Percentiles rank a stretch among this genome's conserved stretches.
These are phyloP conservation scores for Dictyostelium intermedium DNA, from an alignment of 78 protist species.

Conservation along the genomic window DNA sequence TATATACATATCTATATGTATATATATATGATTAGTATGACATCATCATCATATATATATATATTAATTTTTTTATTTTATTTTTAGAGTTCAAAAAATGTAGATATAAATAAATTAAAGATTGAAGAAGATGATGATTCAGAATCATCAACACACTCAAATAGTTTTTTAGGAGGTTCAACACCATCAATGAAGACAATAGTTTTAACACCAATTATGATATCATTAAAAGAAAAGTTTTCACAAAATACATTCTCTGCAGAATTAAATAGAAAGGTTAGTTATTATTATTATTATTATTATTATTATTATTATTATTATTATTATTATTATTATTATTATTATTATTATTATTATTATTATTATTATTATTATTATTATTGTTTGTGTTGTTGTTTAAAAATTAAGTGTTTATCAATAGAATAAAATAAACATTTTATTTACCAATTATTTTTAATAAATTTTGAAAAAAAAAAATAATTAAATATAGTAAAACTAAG, in stretches of 20 bases:
- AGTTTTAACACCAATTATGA: conserved; percentile 50
- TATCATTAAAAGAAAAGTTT: conserved; percentile 57
- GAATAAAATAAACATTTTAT: not conserved
- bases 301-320: no score
- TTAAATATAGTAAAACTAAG: no score
- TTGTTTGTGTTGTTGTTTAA: not conserved
- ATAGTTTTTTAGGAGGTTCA: not conserved
- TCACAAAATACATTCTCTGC: not conserved
- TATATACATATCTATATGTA: no score
- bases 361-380: no score
- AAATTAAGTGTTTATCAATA: not conserved
- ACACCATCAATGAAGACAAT: conserved; percentile 3
- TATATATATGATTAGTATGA: no score
- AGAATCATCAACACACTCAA: conserved; percentile 26
- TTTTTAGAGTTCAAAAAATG: conserved; percentile 5
- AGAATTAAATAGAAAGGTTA: conserved; percentile 61
- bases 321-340: no score
- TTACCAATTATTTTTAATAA: not conserved
- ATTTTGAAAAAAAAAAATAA: not conserved
- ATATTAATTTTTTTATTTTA: not conserved
- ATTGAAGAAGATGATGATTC: conserved; percentile 28
- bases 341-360: no score
- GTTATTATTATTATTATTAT: not conserved
- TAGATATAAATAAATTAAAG: conserved; percentile 66
- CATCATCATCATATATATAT: not conserved